Conservation (phyloP, 495 filamentous ascomycete species). For the Talaromyces trachyspermus region DNA sequence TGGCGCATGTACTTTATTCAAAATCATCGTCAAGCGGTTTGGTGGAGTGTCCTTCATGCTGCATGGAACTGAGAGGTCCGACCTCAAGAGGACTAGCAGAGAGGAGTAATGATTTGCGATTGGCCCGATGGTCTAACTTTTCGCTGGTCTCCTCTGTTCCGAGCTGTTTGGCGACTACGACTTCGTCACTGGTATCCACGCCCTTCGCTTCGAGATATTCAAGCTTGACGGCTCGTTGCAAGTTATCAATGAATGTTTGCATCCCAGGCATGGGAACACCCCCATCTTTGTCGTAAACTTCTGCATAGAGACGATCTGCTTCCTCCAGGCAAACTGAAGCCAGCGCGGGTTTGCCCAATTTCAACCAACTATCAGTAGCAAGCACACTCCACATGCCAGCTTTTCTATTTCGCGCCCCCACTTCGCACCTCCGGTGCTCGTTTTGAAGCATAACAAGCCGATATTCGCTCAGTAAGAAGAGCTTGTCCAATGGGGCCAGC, state of each 20-base stretch:
- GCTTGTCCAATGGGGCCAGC: constrained; percentile 68
- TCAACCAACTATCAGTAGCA: constrained; percentile 75
- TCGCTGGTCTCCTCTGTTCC: constrained; percentile 58
- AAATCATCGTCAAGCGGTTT: constrained; percentile 40
- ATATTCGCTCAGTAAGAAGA: constrained; percentile 74
- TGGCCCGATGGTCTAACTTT: constrained; percentile 32
- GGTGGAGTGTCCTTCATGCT: constrained; percentile 21
- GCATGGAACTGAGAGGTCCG: constrained; percentile 23
- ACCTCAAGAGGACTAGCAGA: constrained; percentile 29
- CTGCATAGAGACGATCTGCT: constrained; percentile 60
- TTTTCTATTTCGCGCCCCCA: constrained; percentile 72
- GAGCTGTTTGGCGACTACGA: constrained; percentile 24
- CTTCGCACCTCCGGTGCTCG: constrained; percentile 50
- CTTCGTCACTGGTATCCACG: constrained; percentile 25
- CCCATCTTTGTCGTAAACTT: constrained; percentile 48
- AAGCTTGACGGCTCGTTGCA: constrained; percentile 52
- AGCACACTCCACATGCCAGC: constrained; percentile 85
- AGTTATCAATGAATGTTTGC: constrained; percentile 50
- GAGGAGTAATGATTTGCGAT: constrained; percentile 35
- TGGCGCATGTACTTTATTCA: constrained; percentile 33
- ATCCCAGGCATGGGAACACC: constrained; percentile 50
- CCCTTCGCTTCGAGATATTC: constrained; percentile 37
- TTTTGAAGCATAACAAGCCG: constrained; percentile 71
- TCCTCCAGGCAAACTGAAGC: constrained; percentile 65
- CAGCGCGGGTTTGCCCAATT: constrained; percentile 58